A percentile compares a stretch with the other conserved stretches of the same genome.
Evolutionary conservation across 83 land plant species (phyloP).

Genomic region (Picea abies): DNA sequence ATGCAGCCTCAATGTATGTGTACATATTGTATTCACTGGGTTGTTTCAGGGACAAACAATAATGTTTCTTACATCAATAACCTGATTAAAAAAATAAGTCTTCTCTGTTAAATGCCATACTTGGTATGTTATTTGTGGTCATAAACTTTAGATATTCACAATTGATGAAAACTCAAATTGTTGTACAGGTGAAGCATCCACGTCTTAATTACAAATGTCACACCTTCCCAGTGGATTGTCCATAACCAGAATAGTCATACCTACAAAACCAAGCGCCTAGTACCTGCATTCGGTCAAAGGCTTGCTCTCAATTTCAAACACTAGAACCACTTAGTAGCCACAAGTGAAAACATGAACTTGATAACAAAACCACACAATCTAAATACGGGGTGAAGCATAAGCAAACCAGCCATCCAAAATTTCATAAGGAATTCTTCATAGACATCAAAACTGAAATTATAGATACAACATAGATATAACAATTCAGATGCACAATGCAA

Average conservation of each 20-base stretch:
- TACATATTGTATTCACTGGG: too few species aligned
- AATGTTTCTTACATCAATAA: too few species aligned
- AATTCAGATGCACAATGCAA: too few species aligned
- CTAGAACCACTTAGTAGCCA: conserved; percentile 6
- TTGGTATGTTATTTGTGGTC: neutral
- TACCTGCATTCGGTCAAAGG: conserved; percentile 14
- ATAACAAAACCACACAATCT: neutral
- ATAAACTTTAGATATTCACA: neutral
- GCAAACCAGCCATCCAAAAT: neutral
- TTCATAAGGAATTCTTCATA: neutral
- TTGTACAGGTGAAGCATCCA: too few species aligned
- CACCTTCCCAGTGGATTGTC: too few species aligned
- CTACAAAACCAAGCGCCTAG: too few species aligned
- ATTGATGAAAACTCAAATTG: too few species aligned
- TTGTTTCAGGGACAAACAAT: neutral
- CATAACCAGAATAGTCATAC: too few species aligned
- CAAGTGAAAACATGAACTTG: neutral
- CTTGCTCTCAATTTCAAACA: conserved; percentile 10
- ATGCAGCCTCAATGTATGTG: too few species aligned
- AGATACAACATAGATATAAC: too few species aligned
- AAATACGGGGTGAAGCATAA: too few species aligned
- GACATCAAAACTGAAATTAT: neutral
- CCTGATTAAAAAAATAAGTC: neutral
- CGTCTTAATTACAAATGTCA: too few species aligned
- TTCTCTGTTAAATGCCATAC: neutral